These are phyloP conservation scores for Gilbertella persicaria DNA, from an alignment of 371 early-diverging fungal species.

Conservation along the genomic window DNA sequence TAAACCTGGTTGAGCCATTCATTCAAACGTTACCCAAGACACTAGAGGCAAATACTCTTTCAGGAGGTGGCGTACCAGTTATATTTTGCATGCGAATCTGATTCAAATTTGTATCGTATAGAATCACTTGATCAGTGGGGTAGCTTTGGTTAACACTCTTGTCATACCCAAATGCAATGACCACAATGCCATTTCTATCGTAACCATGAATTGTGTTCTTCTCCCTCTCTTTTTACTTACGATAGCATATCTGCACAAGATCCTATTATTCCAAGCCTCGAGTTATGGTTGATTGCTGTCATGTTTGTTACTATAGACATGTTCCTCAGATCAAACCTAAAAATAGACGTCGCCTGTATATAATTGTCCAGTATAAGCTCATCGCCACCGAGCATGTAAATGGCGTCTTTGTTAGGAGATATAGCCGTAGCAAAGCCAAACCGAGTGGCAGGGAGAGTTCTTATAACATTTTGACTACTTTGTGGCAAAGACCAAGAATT, in stretches of 20 bases:
- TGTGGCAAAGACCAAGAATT: background rate
- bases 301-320: background rate
- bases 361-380: too few species aligned
- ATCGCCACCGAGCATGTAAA: background rate
- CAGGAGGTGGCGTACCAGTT: background rate
- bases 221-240: too few species aligned
- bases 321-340: constrained; percentile 1
- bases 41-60: background rate
- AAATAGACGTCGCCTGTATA: background rate
- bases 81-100: background rate
- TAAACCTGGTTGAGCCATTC: too few species aligned
- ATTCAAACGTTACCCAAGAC: constrained; percentile 8
- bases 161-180: background rate
- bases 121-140: background rate
- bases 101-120: constrained; percentile 4
- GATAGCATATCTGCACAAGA: constrained; percentile 1
- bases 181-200: background rate
- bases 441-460: background rate
- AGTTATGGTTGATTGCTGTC: background rate
- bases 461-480: background rate
- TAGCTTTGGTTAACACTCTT: background rate
- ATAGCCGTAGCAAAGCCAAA: background rate
- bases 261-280: background rate
- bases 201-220: too few species aligned
- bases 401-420: constrained; percentile 3